These are phyloP conservation scores for Hysterium pulicare DNA, from an alignment of 2,329 filamentous ascomycete species.

Conservation along the genomic window DNA sequence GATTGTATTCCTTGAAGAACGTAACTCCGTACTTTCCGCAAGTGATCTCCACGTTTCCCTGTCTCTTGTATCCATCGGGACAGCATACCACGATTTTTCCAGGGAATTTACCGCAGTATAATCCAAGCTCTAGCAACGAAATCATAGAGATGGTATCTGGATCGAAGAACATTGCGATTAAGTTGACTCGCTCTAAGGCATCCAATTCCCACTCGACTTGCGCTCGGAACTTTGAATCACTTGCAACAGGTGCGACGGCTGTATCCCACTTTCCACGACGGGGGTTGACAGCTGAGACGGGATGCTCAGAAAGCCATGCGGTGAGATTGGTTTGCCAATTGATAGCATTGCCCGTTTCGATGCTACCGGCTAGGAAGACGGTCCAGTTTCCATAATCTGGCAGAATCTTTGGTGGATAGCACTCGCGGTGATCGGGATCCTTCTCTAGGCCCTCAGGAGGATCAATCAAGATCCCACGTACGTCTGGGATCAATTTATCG, in stretches of 20 bases:
- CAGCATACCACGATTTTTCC: conserved; percentile 54
- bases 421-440: background rate
- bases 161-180: conserved; percentile 59
- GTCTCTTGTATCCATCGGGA: conserved; percentile 52
- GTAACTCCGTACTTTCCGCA: conserved; percentile 49
- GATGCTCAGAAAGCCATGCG: conserved; percentile 37
- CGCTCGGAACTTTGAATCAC: conserved; percentile 45
- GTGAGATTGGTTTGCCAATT: conserved; percentile 54
- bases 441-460: background rate
- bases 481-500: background rate
- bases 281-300: conserved; percentile 58
- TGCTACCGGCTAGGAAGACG: conserved; percentile 60
- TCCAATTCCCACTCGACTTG: conserved; percentile 63
- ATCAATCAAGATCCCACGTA: background rate
- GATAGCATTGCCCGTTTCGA: conserved; percentile 41
- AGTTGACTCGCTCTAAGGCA: conserved; percentile 51
- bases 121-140: conserved; percentile 59
- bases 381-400: conserved; percentile 12
- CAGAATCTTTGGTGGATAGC: background rate
- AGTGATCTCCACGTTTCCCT: conserved; percentile 60
- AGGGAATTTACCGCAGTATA: conserved; percentile 46
- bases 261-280: conserved; percentile 55
- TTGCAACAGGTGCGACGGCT: conserved; percentile 49
- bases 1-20: conserved; percentile 42
- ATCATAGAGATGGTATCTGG: conserved; percentile 53